Percentiles rank a stretch among this genome's conserved stretches.
These are phyloP conservation scores for Sporothrix luriei DNA, from an alignment of 2,329 filamentous ascomycete genomes.

Conservation along the genomic window DNA sequence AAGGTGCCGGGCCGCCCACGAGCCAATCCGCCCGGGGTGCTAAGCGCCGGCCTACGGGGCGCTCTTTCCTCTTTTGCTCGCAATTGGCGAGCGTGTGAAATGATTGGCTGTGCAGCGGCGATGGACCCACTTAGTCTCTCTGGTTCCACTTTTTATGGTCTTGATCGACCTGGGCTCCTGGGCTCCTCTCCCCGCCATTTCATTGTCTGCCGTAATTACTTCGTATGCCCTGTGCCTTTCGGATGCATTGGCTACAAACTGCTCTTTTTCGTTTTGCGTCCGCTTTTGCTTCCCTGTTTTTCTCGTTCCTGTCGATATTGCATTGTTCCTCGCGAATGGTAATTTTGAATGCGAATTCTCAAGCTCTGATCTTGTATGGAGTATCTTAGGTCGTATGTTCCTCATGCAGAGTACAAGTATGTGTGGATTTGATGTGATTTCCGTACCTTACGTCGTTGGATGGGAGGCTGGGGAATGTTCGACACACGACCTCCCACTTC, in stretches of 20 bases:
- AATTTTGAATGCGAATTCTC: background rate
- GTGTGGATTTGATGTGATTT: background rate
- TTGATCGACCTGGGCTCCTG: background rate
- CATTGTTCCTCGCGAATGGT: constrained; percentile 3
- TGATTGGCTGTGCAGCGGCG: background rate
- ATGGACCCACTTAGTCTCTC: background rate
- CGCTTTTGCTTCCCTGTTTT: background rate
- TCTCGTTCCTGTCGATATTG: background rate
- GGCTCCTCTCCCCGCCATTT: background rate
- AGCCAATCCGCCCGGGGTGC: constrained; percentile 24
- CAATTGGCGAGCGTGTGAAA: background rate
- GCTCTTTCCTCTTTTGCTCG: background rate
- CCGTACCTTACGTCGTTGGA: background rate
- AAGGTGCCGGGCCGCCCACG: constrained; percentile 41
- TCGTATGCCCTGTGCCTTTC: constrained; percentile 18
- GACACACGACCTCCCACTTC: background rate
- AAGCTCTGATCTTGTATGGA: too few species aligned
- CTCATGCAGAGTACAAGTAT: background rate
- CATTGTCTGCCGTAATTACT: constrained; percentile 15
- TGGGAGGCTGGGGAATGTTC: background rate
- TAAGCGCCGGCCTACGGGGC: constrained; percentile 34
- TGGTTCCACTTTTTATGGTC: background rate
- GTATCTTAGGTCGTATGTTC: background rate
- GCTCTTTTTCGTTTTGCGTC: background rate
- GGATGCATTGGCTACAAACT: background rate